phyloP scores from a whole-genome alignment of 371 early-diverging fungal genomes.

The Mortierella sp. region DNA sequence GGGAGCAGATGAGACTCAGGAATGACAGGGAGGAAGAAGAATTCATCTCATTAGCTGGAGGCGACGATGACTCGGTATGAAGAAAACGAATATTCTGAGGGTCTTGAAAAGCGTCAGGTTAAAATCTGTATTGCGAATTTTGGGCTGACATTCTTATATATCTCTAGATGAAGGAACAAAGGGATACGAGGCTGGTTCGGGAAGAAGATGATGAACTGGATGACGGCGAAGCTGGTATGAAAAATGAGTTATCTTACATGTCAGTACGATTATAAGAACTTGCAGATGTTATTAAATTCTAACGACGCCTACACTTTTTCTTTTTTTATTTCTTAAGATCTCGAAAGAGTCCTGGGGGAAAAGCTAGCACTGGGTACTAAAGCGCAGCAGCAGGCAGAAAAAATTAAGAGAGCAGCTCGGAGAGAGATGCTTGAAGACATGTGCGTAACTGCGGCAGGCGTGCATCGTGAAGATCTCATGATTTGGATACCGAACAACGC shows the following conservation, averaged over 20 bases:
- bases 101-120: too few relatives aligned
- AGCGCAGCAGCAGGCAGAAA: constrained; percentile 51
- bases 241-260: too few relatives aligned
- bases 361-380: constrained; percentile 38
- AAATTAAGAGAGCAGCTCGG: constrained; percentile 56
- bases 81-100: too few relatives aligned
- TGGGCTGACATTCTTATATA: neutral
- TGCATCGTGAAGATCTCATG: too few relatives aligned
- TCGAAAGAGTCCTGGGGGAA: constrained; percentile 40
- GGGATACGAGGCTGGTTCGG: constrained; percentile 36
- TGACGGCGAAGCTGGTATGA: constrained; percentile 52
- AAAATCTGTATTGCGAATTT: too few relatives aligned
- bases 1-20: constrained; percentile 47
- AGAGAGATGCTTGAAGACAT: constrained; percentile 70
- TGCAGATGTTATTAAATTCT: too few relatives aligned
- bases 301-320: too few relatives aligned
- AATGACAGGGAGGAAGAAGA: constrained; percentile 49
- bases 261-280: too few relatives aligned
- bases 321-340: too few relatives aligned
- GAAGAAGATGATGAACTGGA: constrained; percentile 55
- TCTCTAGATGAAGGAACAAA: constrained; percentile 27
- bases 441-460: constrained; percentile 47
- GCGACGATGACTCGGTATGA: constrained; percentile 43
- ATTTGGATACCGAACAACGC: too few relatives aligned
- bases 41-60: constrained; percentile 46